Base-by-base conservation (phyloP, 192 early-diverging fungal species). In the Pecoramyces ruminantium region DNA sequence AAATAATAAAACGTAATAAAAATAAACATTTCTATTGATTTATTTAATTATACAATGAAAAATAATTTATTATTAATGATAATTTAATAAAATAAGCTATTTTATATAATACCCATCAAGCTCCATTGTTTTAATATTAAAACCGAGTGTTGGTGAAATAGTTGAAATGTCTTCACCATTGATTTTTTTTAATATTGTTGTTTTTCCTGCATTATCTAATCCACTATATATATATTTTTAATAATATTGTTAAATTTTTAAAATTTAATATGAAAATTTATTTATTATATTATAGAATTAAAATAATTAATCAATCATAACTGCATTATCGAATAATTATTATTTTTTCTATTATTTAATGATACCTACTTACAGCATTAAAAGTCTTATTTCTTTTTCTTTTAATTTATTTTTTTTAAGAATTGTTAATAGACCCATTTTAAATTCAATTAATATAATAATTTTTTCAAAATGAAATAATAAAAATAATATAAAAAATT, bases 121-220 rank as follows among this genome's bases (percentile, higher is more conserved):
- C 34, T 93, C 93, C 25, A 98, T 82, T 0, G 98, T 98, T 78
- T 96, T 96, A 84, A 99, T 99, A 83, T 98, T 96, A 84, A 99
- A 99, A 17, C 98, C 98, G 16, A 99, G 89, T 1, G 97, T 98
- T 12, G 97, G 97, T 28, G 96, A 95, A 79, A 99, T 94, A 9
- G 91, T 93, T 82, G 92, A 90, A 77, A 96, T 95, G 79, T 92
- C 90, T 81, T 98, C 95, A 77, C 96, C 96, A 87, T 94, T 97
- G 84, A 99, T 92, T 13, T 94, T 88, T 84, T 98, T 97, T 78
- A 98, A 87, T 79, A 98, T 97, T 13, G 98, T 99, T 0, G 98
- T 99, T 83, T 99, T 99, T 81, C 98, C 98, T 0, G 98, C 98
- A 90, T 99, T 99, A 87, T 99, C 97, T 0, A 99, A 89, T 0